Evolutionary conservation across 805 yeast species (phyloP).

Genomic region (Torulaspora gathmanii): DNA sequence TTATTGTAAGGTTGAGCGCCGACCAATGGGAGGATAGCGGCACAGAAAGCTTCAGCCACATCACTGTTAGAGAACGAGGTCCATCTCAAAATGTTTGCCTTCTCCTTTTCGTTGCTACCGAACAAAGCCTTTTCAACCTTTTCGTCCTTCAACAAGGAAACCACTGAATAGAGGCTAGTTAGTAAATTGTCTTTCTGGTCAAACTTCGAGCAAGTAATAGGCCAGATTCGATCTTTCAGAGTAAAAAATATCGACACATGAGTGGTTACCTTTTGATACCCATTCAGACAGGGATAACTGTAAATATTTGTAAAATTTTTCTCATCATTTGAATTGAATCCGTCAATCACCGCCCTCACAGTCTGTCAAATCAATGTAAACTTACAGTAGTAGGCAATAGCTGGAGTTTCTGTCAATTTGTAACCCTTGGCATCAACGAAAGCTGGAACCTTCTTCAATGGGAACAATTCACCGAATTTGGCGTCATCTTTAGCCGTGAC

Average conservation of each 20-base stretch:
- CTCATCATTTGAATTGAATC: constrained; percentile 29
- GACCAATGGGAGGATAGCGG: constrained; percentile 49
- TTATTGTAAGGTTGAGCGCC: constrained; percentile 78
- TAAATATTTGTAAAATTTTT: constrained; percentile 24
- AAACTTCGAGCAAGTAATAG: neutral
- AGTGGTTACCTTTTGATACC: constrained; percentile 30
- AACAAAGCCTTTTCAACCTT: constrained; percentile 40
- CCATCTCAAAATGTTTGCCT: constrained; percentile 66
- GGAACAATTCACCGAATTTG: constrained; percentile 48
- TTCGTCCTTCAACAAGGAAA: constrained; percentile 36
- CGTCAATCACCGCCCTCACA: neutral
- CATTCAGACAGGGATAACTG: constrained; percentile 42
- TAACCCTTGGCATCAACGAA: constrained; percentile 69
- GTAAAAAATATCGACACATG: constrained; percentile 32
- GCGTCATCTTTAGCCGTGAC: constrained; percentile 38
- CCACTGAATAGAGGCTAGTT: constrained; percentile 22
- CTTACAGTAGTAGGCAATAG: constrained; percentile 50
- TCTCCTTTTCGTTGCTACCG: constrained; percentile 62
- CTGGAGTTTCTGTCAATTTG: constrained; percentile 65
- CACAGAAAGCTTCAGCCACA: constrained; percentile 43
- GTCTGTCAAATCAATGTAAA: constrained; percentile 4
- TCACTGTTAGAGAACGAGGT: constrained; percentile 71
- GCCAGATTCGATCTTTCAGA: constrained; percentile 22
- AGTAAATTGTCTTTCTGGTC: constrained; percentile 7
- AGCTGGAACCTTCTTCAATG: constrained; percentile 62